phyloP scores from a whole-genome alignment of 2,329 filamentous ascomycete species.

The Neonectria punicea region DNA sequence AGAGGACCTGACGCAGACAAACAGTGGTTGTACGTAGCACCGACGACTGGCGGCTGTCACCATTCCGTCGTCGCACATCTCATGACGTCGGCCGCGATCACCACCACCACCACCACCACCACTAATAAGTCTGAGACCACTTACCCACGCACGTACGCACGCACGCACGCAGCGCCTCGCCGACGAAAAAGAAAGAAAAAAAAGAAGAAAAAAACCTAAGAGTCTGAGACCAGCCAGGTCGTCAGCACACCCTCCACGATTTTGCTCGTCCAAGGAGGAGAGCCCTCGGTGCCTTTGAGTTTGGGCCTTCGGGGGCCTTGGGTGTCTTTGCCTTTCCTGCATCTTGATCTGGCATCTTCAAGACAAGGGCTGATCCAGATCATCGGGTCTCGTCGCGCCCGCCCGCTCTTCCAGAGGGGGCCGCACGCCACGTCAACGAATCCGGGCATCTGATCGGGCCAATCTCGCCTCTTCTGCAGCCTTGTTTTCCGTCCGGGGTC shows the following conservation, averaged over 20 bases:
- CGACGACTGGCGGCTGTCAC: not conserved
- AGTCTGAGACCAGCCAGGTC: not conserved
- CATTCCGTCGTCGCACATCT: not conserved
- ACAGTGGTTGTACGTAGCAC: not conserved
- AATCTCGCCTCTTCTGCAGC: constrained; percentile 41
- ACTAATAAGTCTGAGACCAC: not conserved
- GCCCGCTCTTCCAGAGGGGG: constrained; percentile 27
- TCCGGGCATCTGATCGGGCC: constrained; percentile 31
- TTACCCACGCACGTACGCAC: not conserved
- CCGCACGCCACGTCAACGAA: constrained; percentile 26
- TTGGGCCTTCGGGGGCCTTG: constrained; percentile 20
- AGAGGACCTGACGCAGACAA: no score
- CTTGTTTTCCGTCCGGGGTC: constrained; percentile 32
- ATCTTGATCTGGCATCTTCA: constrained; percentile 40
- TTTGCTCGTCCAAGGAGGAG: not conserved
- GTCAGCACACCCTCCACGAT: not conserved
- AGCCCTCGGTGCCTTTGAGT: constrained; percentile 9
- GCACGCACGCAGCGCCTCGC: not conserved
- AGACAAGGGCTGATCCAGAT: constrained; percentile 44
- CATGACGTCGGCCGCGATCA: not conserved
- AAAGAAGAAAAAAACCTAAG: not conserved
- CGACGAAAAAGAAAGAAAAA: not conserved
- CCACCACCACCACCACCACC: not conserved
- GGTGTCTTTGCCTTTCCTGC: constrained; percentile 28
- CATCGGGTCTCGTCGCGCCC: constrained; percentile 37